Percentiles rank a stretch among this genome's conserved stretches.
Conservation (phyloP, 2,329 filamentous ascomycete species). For the Fusarium denticulatum region DNA sequence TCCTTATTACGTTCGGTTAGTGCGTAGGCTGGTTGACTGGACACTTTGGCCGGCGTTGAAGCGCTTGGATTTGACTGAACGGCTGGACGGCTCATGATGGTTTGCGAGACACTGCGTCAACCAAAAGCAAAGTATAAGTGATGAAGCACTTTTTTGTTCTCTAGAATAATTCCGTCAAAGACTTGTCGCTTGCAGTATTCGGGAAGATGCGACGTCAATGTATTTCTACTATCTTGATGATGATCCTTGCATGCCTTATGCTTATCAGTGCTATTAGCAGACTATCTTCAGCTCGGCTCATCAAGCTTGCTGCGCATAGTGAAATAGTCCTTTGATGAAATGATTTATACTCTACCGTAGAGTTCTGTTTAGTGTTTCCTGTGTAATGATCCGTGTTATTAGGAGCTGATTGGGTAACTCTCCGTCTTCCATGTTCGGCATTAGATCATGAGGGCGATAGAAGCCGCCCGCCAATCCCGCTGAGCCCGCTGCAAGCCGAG, state of each 20-base stretch:
- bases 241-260: background rate
- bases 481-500: constrained; percentile 53
- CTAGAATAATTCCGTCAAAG: background rate
- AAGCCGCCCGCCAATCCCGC: constrained; percentile 36
- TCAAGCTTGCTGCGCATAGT: background rate
- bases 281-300: background rate
- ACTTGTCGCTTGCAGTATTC: background rate
- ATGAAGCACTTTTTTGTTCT: background rate
- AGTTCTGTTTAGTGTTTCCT: background rate
- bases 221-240: background rate
- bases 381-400: background rate
- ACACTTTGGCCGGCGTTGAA: background rate
- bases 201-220: background rate
- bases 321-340: background rate
- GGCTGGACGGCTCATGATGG: background rate
- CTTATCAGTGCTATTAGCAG: background rate
- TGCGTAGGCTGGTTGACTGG: background rate
- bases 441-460: constrained; percentile 33
- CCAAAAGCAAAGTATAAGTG: background rate
- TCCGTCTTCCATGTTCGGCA: constrained; percentile 43
- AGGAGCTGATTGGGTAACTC: constrained; percentile 20
- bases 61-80: background rate
- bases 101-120: background rate
- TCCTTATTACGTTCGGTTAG: background rate
- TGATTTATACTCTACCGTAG: background rate